Base-by-base conservation (phyloP, 306 rosid genomes). In the Myrica gale region DNA sequence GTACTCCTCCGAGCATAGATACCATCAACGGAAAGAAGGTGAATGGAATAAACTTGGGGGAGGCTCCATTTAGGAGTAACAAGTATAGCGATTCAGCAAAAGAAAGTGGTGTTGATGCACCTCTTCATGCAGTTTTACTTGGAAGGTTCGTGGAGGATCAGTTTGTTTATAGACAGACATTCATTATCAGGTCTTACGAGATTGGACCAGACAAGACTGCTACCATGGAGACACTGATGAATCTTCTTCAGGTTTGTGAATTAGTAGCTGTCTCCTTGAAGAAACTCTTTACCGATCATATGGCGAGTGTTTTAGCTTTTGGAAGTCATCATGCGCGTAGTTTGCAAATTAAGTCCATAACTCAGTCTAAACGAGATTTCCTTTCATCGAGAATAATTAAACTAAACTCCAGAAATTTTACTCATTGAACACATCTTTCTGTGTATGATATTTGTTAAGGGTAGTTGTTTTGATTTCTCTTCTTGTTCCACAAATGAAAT, bases 161-260 rank as follows among this genome's bases (percentile, higher is more conserved):
- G 86, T 83, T 89, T 81, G 92, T 93, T 7, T 92, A 76, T 69
- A 79, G 92, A 48, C 93, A 91, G 52, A 86, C 83, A 11, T 89
- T 91, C 68, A 81, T 81, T 20, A 84, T 91, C 63, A 83, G 93
- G 68, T 91, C 97, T 10, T 91, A 91, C 48, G 97, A 91, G 79
- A 91, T 88, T 75, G 97, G 93, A 63, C 93, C 92, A 0, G 96
- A 91, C 74, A 80, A 86, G 76, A 89, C 97, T 78, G 92, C 87
- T 42, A 89, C 97, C 44, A 91, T 91, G 90, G 97, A 91, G 77
- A 91, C 97, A 17, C 85, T 91, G 57, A 84, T 91, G 93, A 91
- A 87, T 68, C 86, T 91, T 48, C 96, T 91, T 72, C 96, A 91
- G 96, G 93, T 89, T 71, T 63, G 79, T 32, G 37, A 32, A 32